These are phyloP conservation scores for Xylaria arbuscula DNA, from an alignment of 2,329 filamentous ascomycete genomes.

Conservation along the genomic window DNA sequence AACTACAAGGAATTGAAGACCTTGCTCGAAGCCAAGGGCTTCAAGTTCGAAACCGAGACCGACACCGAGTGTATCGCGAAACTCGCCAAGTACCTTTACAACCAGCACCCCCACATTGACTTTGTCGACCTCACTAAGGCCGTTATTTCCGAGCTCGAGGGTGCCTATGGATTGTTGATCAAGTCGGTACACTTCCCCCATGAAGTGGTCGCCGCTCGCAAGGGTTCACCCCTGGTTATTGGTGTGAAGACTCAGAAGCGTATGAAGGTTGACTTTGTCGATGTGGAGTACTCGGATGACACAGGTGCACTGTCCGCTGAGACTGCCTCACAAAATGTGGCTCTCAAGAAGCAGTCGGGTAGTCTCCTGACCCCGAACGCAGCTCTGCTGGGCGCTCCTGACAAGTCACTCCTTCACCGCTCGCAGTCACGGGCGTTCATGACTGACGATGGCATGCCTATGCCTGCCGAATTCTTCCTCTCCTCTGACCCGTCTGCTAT, in stretches of 20 bases:
- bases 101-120: conserved; percentile 91
- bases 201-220: conserved; percentile 96
- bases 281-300: conserved; percentile 96
- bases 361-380: conserved; percentile 71
- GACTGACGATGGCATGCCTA: conserved; percentile 96
- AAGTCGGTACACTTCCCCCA: conserved; percentile 99
- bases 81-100: conserved; percentile 97
- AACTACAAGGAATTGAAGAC: conserved; percentile 99
- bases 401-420: conserved; percentile 98
- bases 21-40: conserved; percentile 91
- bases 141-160: conserved; percentile 97
- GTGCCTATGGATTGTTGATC: conserved; percentile 95
- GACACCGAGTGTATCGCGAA: conserved; percentile 99
- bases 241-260: conserved; percentile 97
- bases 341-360: conserved; percentile 86
- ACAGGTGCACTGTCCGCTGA: conserved; percentile 86
- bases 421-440: conserved; percentile 99
- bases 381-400: conserved; percentile 83
- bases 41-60: conserved; percentile 98
- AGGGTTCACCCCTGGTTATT: conserved; percentile 97
- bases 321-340: conserved; percentile 94
- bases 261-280: conserved; percentile 99
- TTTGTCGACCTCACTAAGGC: conserved; percentile 98
- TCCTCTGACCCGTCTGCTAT: conserved; percentile 98
- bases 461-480: conserved; percentile 99